Percentiles rank a stretch among this genome's conserved stretches.
These are phyloP conservation scores for Pythium plurisporium DNA, from an alignment of 352 stramenopile species.

Conservation along the genomic window DNA sequence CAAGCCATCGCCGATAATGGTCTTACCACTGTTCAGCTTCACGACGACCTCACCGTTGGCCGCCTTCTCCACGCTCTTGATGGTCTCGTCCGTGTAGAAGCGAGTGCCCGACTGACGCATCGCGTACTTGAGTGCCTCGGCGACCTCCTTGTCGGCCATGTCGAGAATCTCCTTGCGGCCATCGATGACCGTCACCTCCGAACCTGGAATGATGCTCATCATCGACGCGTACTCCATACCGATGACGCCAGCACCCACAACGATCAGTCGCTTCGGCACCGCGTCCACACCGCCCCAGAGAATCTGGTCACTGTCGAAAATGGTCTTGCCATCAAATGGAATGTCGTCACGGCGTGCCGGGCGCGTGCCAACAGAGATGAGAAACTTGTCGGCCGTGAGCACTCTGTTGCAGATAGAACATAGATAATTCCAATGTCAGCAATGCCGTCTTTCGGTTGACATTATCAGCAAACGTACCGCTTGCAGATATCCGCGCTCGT, in stretches of 20 bases:
- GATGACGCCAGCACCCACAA: conserved; percentile 84
- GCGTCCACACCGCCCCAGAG: conserved; percentile 73
- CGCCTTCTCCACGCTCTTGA: conserved; percentile 68
- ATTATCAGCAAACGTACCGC: conserved; percentile 30
- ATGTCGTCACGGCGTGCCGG: conserved; percentile 76
- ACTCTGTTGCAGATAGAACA: conserved; percentile 51
- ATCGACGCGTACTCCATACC: conserved; percentile 92
- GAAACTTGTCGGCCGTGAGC: conserved; percentile 79
- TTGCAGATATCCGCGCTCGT: conserved; percentile 80
- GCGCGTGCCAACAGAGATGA: conserved; percentile 83
- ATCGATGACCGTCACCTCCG: conserved; percentile 88
- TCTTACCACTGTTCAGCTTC: conserved; percentile 83
- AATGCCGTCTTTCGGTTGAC: background rate
- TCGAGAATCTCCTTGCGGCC: conserved; percentile 82
- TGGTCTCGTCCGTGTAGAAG: conserved; percentile 81
- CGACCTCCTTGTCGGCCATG: conserved; percentile 87
- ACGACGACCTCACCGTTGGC: conserved; percentile 66
- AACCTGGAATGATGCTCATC: conserved; percentile 89
- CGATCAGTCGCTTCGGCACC: conserved; percentile 72
- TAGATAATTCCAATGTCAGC: background rate
- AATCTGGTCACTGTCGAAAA: conserved; percentile 84
- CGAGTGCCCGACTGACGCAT: conserved; percentile 85
- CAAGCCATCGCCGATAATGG: conserved; percentile 75
- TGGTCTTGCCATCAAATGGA: conserved; percentile 81
- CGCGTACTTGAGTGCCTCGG: conserved; percentile 80